Evolutionary conservation across 345 rosid species (phyloP), one percentile per base, ranked within the genome.

Genomic region (Populus deltoides): DNA sequence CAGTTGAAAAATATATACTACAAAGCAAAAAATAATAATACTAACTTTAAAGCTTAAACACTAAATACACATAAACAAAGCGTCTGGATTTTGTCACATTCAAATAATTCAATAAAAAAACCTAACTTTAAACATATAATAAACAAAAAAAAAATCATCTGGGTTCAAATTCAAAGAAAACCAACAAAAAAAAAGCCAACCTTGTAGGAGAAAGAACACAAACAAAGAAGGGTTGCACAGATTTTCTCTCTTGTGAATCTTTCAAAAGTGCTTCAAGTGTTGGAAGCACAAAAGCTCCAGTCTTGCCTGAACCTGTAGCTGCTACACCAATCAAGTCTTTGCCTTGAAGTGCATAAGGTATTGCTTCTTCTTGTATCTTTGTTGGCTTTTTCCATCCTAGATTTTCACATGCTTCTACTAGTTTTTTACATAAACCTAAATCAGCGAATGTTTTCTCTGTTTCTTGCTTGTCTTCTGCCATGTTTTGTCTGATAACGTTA

Each of bases 271-370:
- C 91, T 77, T 92, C 95, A 38, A 96, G 69, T 70, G 94, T 94
- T 5, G 99, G 99, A 67, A 94, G 86, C 3, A 97, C 99, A 75
- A 97, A 96, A 1, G 99, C 99, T 79, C 97, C 99, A 0, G 98
- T 96, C 82, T 92, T 96, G 49, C 97, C 98, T 9, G 98, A 94
- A 77, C 98, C 99, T 0, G 97, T 96, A 73, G 94, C 97, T 0
- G 98, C 99, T 76, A 96, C 91, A 71, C 97, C 98, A 17, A 93
- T 96, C 86, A 96, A 83, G 83, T 96, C 98, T 80, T 91, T 96
- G 90, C 98, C 98, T 86, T 90, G 90, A 22, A 93, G 90, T 0
- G 98, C 98, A 71, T 86, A 90, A 71, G 97, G 98, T 67, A 95
- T 88, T 53, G 98, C 90, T 80, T 93, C 96, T 2, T 90, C 86